These are phyloP conservation scores for Salvia rosmarinus DNA, from an alignment of 257 asterid genomes.

Conservation along the genomic window DNA sequence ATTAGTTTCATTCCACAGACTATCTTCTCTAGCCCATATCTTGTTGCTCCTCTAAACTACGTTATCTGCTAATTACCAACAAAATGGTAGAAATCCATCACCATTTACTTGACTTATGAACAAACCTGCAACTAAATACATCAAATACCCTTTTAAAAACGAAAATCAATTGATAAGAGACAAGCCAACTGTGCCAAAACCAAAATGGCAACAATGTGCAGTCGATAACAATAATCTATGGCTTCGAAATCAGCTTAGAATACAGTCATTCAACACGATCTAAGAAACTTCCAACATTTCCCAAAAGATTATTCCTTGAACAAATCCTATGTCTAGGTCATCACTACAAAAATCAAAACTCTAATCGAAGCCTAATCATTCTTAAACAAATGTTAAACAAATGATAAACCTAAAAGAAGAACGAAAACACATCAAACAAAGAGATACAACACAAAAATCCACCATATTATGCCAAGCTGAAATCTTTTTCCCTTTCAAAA, in stretches of 20 bases:
- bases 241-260: slow-evolving; percentile 10
- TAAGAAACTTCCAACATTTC: slow-evolving; percentile 9
- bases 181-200: slow-evolving; percentile 3
- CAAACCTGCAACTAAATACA: background rate
- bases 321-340: slow-evolving; percentile 18
- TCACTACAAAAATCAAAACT: slow-evolving; percentile 19
- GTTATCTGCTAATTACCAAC: background rate
- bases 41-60: slow-evolving; percentile 7
- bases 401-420: slow-evolving; percentile 15
- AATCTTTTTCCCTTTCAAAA: slow-evolving; percentile 26
- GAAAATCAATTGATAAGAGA: background rate
- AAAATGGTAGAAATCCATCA: background rate
- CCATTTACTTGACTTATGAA: background rate
- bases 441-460: slow-evolving; percentile 8
- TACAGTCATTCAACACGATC: background rate
- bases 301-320: background rate
- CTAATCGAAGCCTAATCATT: background rate
- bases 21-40: background rate
- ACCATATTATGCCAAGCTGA: slow-evolving; percentile 16
- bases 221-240: background rate
- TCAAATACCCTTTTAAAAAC: background rate
- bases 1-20: background rate
- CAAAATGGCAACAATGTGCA: background rate
- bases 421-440: slow-evolving; percentile 13
- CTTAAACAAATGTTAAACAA: slow-evolving; percentile 4